Evolutionary conservation across 2,329 filamentous ascomycete genomes (phyloP), one percentile per base, ranked within the genome.

Genomic region (Calonectria ilicicola): DNA sequence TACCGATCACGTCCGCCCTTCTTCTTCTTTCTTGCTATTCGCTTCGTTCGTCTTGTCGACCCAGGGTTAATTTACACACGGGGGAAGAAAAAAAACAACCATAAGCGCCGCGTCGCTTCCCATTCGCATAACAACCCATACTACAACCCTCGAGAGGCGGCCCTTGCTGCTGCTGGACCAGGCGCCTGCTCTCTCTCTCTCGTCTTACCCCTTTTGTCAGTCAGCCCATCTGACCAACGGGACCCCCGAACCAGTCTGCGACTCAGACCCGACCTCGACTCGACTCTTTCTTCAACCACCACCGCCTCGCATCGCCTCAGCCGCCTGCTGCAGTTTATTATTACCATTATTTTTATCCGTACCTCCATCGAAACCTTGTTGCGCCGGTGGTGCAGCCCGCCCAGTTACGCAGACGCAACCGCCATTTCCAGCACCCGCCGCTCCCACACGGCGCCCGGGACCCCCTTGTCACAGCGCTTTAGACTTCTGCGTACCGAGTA

Each of bases 101-200:
- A 35, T 40, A 40, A 38, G 53, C 53, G 35, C 38, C 46, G 35
- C 29, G 38, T 56, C 56, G 58, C 58, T 67, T 65, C 73, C 32
- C 53, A 23, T 53, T 27, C 26, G 65, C 69, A 67, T 67, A 63
- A 58, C 27, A 23, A 47, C 35, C 46, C 23, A 53, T 56, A 66
- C 71, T 66, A 21, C 32, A 60, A 60, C 38, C 29, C 32, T 73
- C 75, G 70, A 78, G 72, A 46, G 67, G 70, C 63, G 49, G 51
- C 66, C 72, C 75, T 76, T 75, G 75, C 72, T 73, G 69, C 75
- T 78, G 74, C 75, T 78, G 74, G 77, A 72, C 75, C 75, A 74
- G 75, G 70, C 66, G 65, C 70, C 76, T 29, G 32, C 74, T 75
- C 74, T 71, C 74, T 71, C 74, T 75, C 74, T 71, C 74, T 71